These are phyloP conservation scores for Cryphonectria nitschkei DNA, from an alignment of 2,329 filamentous ascomycete species.

Conservation along the genomic window DNA sequence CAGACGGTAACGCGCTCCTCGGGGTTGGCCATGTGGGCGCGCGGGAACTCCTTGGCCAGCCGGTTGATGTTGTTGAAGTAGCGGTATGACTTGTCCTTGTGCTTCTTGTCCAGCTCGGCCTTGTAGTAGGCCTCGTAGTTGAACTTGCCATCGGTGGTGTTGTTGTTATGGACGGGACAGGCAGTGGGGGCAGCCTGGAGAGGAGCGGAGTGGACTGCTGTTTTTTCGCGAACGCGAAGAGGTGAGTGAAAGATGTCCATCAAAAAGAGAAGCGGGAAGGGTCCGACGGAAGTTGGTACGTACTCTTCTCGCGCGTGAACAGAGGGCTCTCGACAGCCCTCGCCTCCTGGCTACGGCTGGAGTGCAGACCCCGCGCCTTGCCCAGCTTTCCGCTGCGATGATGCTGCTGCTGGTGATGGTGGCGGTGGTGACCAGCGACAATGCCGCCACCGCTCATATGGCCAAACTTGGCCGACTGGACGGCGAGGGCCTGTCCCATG, in stretches of 20 bases:
- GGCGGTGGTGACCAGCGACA: neutral
- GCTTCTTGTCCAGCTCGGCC: conserved; percentile 92
- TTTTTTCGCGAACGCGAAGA: conserved; percentile 34
- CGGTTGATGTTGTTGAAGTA: conserved; percentile 99
- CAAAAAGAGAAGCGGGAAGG: neutral
- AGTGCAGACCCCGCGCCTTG: conserved; percentile 76
- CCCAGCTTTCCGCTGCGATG: conserved; percentile 54
- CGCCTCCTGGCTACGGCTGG: conserved; percentile 76
- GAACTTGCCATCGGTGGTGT: conserved; percentile 62
- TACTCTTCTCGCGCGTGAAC: conserved; percentile 56
- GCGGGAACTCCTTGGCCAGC: conserved; percentile 92
- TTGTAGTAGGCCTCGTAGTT: conserved; percentile 91
- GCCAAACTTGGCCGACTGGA: conserved; percentile 69
- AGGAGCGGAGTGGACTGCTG: conserved; percentile 40
- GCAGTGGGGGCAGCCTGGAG: conserved; percentile 36
- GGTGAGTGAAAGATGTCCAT: too few species aligned
- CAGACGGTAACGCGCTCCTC: conserved; percentile 93
- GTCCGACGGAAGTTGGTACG: conserved; percentile 30
- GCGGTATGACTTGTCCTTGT: conserved; percentile 99
- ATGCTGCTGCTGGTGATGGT: neutral
- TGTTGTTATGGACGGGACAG: conserved; percentile 31
- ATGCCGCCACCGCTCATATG: conserved; percentile 46
- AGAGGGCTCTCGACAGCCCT: conserved; percentile 69
- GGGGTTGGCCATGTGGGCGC: conserved; percentile 83
- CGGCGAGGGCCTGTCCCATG: conserved; percentile 96